Base-by-base conservation (phyloP, 2,329 filamentous ascomycete genomes). In the Pseudogymnoascus sp. region DNA sequence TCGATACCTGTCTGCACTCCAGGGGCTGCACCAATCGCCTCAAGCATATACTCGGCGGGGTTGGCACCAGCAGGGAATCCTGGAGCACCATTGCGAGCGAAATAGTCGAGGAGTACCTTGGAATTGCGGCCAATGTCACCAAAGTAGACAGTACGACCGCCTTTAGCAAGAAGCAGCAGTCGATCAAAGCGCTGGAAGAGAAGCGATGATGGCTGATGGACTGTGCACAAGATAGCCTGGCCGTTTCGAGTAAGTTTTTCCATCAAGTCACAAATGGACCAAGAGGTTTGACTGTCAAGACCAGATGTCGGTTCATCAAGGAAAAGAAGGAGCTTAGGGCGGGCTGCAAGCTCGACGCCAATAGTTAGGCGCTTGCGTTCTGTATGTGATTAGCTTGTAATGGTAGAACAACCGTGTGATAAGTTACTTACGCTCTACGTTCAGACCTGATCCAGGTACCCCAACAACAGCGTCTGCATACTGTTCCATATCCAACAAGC, bases 81-180 rank as follows among this genome's bases (percentile, higher is more conserved):
- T 31, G 44, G 26, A 0, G 80, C 81, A 9, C 79, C 82, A 41
- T 84, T 77, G n/a, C 71, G 71, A 8, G 88, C 82, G 63, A 92
- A 92, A 71, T 88, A 88, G 47, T 77, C 74, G 1, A 84, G 77
- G 59, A 89, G 72, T 0, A 76, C 82, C 2, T 74, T 74, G 0
- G 84, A 86, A 65, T 85, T 80, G 0, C 80, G 68, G 0, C 86
- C 86, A 40, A 89, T 84, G 1, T 87, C 78, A 6, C 86, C 86
- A 71, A 88, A 88, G 68, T 89, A 89, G 0, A 88, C 84, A 0
- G 84, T 88, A 69, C 79, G 83, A 0, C 86, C 86, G 36, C 86
- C 86, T 62, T 77, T 79, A 10, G 84, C 84, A 3, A 89, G 77
- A 72, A 89, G 85, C 0, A 88, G 74, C 1, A 88, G 74, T 1